These are phyloP conservation scores for Heliocybe sulcata DNA, from an alignment of 1,284 basidiomycete genomes.

Conservation along the genomic window DNA sequence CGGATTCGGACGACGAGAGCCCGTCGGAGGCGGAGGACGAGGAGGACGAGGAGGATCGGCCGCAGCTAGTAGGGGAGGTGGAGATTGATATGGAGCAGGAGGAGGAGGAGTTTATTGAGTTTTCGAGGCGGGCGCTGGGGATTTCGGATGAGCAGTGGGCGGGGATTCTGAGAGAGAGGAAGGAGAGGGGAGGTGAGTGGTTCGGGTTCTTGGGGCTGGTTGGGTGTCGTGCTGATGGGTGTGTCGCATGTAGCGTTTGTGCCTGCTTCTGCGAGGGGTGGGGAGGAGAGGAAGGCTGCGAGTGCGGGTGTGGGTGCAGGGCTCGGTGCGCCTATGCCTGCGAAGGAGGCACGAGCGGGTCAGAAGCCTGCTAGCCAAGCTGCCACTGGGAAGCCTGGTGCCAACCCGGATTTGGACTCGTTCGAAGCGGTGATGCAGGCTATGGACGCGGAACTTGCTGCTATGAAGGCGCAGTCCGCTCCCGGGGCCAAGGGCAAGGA, in stretches of 20 bases:
- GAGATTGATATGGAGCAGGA: slow-evolving; percentile 88
- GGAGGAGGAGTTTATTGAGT: slow-evolving; percentile 88
- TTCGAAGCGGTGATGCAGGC: slow-evolving; percentile 94
- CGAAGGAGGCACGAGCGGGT: too few species aligned
- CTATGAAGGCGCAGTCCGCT: slow-evolving; percentile 24
- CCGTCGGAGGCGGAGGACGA: slow-evolving; percentile 57
- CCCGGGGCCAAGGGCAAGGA: slow-evolving; percentile 10
- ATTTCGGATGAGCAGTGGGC: slow-evolving; percentile 81
- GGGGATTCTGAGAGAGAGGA: slow-evolving; percentile 71
- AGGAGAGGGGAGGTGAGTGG: slow-evolving; percentile 64
- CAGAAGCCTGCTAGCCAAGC: neutral
- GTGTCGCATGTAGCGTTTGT: too few species aligned
- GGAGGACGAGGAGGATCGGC: slow-evolving; percentile 67
- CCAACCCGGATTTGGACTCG: slow-evolving; percentile 72
- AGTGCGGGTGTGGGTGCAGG: slow-evolving; percentile 1
- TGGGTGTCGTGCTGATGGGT: neutral
- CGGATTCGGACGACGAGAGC: slow-evolving; percentile 82
- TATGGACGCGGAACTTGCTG: slow-evolving; percentile 79
- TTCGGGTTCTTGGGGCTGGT: slow-evolving; percentile 4
- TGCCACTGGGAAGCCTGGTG: slow-evolving; percentile 29
- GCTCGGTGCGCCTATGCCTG: neutral
- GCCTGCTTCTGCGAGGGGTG: slow-evolving; percentile 25
- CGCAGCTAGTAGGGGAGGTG: slow-evolving; percentile 73
- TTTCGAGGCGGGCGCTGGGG: slow-evolving; percentile 84
- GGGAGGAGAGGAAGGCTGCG: neutral